Conservation (phyloP, 306 rosid species). For the Trifolium dubium region DNA sequence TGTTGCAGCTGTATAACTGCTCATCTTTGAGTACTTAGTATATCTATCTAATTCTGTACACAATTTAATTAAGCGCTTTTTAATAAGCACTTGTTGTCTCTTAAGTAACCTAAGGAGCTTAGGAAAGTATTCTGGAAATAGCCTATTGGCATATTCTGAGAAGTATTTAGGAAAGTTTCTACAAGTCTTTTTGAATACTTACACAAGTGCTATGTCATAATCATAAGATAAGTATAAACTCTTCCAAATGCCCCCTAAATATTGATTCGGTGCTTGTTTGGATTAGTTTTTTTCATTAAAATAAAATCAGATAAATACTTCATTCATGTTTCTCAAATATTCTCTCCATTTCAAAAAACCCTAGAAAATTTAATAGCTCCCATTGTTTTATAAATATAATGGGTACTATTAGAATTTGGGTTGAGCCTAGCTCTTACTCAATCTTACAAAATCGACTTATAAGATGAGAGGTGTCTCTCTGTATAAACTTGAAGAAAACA, state of each 20-base stretch:
- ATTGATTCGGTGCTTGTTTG: neutral
- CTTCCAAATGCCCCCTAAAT: neutral
- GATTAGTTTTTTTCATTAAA: neutral
- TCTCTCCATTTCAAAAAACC: neutral
- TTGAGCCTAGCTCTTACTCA: too few species aligned
- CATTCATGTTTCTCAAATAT: neutral
- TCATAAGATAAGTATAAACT: neutral
- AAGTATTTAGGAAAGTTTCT: neutral
- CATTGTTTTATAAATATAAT: neutral
- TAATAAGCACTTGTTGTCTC: neutral
- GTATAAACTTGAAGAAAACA: neutral
- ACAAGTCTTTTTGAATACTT: neutral
- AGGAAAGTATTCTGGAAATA: neutral
- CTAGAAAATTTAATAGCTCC: neutral
- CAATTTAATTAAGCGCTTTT: neutral
- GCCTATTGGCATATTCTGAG: neutral
- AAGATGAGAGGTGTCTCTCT: too few species aligned
- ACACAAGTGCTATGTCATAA: neutral
- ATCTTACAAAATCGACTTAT: too few species aligned
- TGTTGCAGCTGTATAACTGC: neutral
- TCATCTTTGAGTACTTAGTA: neutral
- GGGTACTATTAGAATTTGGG: neutral
- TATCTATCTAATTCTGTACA: neutral
- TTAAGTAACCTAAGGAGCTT: neutral
- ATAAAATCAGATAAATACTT: neutral